phyloP scores from a whole-genome alignment of 2,329 filamentous ascomycete species.

The Alternaria triticina region DNA sequence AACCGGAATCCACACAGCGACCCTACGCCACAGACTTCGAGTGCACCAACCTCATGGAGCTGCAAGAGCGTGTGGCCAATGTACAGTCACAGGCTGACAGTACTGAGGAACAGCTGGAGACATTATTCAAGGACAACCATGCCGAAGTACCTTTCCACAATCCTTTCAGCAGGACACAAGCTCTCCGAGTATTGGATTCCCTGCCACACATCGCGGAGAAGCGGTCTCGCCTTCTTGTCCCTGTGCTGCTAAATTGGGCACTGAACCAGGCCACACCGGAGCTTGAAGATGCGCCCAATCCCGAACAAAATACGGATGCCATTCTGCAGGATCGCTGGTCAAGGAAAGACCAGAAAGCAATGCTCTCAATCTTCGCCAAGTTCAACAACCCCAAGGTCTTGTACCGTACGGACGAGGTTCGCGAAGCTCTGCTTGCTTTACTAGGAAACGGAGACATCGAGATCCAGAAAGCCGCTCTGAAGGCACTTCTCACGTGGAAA shows the following conservation, averaged over 20 bases:
- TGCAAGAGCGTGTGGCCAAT: slow-evolving; percentile 49
- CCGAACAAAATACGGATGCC: slow-evolving; percentile 13
- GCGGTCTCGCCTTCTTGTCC: slow-evolving; percentile 81
- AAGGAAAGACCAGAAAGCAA: slow-evolving; percentile 80
- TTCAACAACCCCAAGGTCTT: slow-evolving; percentile 87
- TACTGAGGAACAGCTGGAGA: slow-evolving; percentile 62
- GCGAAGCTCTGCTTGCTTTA: slow-evolving; percentile 74
- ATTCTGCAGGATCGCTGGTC: slow-evolving; percentile 61
- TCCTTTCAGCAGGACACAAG: slow-evolving; percentile 72
- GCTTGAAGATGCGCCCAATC: neutral
- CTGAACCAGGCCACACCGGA: slow-evolving; percentile 24
- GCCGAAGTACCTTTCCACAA: slow-evolving; percentile 58
- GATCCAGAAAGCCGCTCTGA: slow-evolving; percentile 83
- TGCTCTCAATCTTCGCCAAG: slow-evolving; percentile 80
- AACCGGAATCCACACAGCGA: slow-evolving; percentile 19
- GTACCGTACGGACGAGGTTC: slow-evolving; percentile 78
- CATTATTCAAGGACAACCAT: slow-evolving; percentile 70
- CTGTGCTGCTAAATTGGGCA: slow-evolving; percentile 83
- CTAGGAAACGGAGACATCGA: slow-evolving; percentile 89
- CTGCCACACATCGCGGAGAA: slow-evolving; percentile 83
- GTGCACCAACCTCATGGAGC: slow-evolving; percentile 72
- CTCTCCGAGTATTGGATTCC: slow-evolving; percentile 76
- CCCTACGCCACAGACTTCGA: slow-evolving; percentile 74
- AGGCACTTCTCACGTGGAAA: slow-evolving; percentile 90
- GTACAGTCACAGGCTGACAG: slow-evolving; percentile 23